Percentiles rank a stretch among this genome's conserved stretches.
Conservation (phyloP, 192 early-diverging fungal genomes). For the Phlyctochytrium arcticum region DNA sequence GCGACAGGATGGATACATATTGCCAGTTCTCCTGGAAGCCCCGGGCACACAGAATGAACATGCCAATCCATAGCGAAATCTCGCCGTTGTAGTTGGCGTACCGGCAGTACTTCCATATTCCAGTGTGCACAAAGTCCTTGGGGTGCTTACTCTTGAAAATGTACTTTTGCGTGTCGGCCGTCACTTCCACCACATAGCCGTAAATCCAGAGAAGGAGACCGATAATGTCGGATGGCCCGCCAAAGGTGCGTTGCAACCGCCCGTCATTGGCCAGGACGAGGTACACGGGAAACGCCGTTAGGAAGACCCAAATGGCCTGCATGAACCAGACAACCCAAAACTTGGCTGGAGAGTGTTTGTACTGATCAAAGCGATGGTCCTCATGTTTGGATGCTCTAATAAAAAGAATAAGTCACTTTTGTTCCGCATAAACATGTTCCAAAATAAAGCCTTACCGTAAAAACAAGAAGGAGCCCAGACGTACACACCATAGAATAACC, state of each 20-base stretch:
- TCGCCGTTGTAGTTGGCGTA: conserved; percentile 57
- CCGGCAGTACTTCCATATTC: conserved; percentile 41
- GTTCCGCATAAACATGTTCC: neutral
- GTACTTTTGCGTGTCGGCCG: conserved; percentile 48
- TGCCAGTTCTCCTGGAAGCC: conserved; percentile 48
- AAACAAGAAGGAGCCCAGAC: conserved; percentile 45
- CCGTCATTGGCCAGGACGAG: conserved; percentile 41
- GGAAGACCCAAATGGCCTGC: conserved; percentile 51
- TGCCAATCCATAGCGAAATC: conserved; percentile 46
- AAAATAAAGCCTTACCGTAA: neutral
- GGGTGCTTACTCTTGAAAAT: conserved; percentile 45
- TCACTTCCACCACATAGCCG: conserved; percentile 43
- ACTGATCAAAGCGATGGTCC: conserved; percentile 42
- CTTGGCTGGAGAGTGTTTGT: conserved; percentile 38
- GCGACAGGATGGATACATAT: conserved; percentile 43
- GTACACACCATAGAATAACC: conserved; percentile 35
- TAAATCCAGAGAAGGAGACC: conserved; percentile 43
- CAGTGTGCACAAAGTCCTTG: conserved; percentile 40
- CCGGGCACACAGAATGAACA: conserved; percentile 41
- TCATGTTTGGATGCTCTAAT: conserved; percentile 22
- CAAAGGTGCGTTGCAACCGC: conserved; percentile 27
- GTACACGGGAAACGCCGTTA: conserved; percentile 46
- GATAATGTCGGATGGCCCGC: conserved; percentile 32
- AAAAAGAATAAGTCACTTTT: neutral
- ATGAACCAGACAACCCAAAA: conserved; percentile 45